Percentiles rank a stretch among this genome's conserved stretches.
Conservation (phyloP, 345 rosid species). For the Pugionium cornutum region DNA sequence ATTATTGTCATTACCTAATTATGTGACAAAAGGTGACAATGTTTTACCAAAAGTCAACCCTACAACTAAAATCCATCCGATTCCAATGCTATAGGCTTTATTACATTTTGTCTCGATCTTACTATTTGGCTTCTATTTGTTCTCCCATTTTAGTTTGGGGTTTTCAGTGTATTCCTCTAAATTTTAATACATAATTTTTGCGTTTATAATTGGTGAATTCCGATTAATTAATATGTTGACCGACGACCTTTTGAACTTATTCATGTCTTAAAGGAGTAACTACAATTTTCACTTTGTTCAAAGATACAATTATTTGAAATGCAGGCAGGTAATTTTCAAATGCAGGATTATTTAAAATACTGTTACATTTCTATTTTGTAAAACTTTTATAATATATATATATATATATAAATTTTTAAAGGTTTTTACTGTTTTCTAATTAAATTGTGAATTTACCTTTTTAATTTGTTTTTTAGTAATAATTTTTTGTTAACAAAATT, state of each 20-base stretch:
- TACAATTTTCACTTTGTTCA: background rate
- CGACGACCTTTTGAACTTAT: background rate
- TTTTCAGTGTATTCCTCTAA: background rate
- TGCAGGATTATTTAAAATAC: no score
- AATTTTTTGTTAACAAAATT: no score
- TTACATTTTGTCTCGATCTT: background rate
- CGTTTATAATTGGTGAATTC: background rate
- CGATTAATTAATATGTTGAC: background rate
- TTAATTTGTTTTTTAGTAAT: no score
- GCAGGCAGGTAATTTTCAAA: no score
- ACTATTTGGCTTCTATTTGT: conserved; percentile 2
- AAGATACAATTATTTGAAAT: no score
- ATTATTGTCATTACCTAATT: conserved; percentile 25
- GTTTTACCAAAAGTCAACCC: conserved; percentile 14
- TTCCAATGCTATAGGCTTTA: conserved; percentile 13
- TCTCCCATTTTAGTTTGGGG: background rate
- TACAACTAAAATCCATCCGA: conserved; percentile 17
- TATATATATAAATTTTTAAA: no score
- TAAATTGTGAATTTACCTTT: no score
- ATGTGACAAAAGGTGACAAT: conserved; percentile 20
- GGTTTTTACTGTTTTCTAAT: no score
- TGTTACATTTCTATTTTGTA: no score
- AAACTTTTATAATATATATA: no score
- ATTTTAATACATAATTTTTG: background rate
- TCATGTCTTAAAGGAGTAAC: background rate